Conservation (phyloP, 257 asterid genomes). For the Nemophila menziesii region DNA sequence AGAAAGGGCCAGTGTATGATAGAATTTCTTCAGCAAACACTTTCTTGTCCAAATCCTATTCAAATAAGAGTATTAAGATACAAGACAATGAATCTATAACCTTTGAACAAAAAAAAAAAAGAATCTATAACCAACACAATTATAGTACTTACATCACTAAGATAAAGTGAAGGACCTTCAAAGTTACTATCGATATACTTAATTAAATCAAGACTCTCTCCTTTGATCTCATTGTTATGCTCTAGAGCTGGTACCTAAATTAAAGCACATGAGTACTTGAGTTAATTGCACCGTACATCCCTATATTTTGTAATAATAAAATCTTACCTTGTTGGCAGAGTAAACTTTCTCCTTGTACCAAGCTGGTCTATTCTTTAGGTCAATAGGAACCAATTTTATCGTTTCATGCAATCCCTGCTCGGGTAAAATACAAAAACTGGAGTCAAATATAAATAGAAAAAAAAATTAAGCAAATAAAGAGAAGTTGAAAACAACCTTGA, state of each 20-base stretch:
- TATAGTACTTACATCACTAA: constrained; percentile 47
- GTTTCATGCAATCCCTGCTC: constrained; percentile 66
- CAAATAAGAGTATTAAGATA: constrained; percentile 7
- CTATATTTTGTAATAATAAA: background rate
- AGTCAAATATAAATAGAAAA: background rate
- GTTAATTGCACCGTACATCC: background rate
- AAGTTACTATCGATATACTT: constrained; percentile 54
- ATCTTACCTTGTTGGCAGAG: constrained; percentile 63
- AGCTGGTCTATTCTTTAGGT: constrained; percentile 67
- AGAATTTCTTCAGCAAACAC: constrained; percentile 55
- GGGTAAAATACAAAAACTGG: constrained; percentile 4
- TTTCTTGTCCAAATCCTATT: constrained; percentile 47
- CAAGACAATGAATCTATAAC: constrained; percentile 5
- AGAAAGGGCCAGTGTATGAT: constrained; percentile 36
- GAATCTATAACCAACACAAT: constrained; percentile 2
- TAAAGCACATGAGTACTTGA: background rate
- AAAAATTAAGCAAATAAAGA: background rate
- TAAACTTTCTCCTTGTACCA: constrained; percentile 92
- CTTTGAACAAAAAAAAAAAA: no score
- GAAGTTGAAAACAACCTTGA: constrained; percentile 39
- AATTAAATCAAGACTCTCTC: constrained; percentile 88
- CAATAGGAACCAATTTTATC: constrained; percentile 61
- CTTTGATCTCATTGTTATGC: constrained; percentile 65
- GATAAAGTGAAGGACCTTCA: constrained; percentile 76
- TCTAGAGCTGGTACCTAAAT: constrained; percentile 73